Percentiles rank a stretch among this genome's conserved stretches.
Evolutionary conservation across 371 early-diverging fungal species (phyloP).

Genomic region (Mucor ambiguus): DNA sequence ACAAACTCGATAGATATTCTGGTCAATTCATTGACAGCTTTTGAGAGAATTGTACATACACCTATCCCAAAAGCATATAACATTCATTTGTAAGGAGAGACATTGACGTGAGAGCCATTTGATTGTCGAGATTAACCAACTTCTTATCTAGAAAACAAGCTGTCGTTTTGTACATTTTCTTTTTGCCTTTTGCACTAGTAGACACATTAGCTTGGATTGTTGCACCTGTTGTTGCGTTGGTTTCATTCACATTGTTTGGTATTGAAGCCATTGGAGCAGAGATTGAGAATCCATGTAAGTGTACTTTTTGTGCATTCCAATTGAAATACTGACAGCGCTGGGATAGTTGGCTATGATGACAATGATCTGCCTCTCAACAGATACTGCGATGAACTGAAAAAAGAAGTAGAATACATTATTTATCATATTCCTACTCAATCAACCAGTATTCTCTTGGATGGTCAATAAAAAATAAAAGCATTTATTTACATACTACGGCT

Average conservation of each 20-base stretch:
- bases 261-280: constrained; percentile 68
- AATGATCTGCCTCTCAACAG: constrained; percentile 53
- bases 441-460: constrained; percentile 39
- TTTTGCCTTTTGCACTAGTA: constrained; percentile 74
- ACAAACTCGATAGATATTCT: constrained; percentile 49
- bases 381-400: constrained; percentile 43
- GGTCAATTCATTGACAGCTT: constrained; percentile 67
- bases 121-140: neutral
- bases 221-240: constrained; percentile 64
- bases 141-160: constrained; percentile 59
- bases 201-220: constrained; percentile 51
- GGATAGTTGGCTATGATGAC: constrained; percentile 67
- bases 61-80: constrained; percentile 84
- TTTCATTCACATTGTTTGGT: constrained; percentile 76
- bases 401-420: constrained; percentile 50
- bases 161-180: constrained; percentile 65
- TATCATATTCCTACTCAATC: constrained; percentile 45
- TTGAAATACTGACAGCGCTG: constrained; percentile 34
- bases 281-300: constrained; percentile 47
- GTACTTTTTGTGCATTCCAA: neutral
- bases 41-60: constrained; percentile 76
- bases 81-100: constrained; percentile 60
- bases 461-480: constrained; percentile 27
- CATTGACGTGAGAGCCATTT: neutral
- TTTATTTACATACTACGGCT: neutral